phyloP scores from a whole-genome alignment of 2,329 filamentous ascomycete genomes.

The Clonostachys sp. region DNA sequence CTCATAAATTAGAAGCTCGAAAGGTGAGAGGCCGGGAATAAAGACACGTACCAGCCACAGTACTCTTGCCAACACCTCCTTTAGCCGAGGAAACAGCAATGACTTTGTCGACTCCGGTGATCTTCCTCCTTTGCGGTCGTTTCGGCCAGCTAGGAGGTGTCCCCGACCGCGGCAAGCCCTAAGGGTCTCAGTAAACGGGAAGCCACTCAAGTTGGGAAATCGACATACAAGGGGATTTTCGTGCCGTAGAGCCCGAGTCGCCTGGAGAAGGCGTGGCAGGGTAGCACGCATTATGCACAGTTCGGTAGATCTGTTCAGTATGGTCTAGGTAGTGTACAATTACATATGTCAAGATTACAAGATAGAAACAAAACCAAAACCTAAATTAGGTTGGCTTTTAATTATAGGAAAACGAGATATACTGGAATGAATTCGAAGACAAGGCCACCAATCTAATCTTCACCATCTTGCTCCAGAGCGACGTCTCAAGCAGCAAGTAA shows the following conservation, averaged over 20 bases:
- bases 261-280: constrained; percentile 26
- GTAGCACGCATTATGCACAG: constrained; percentile 11
- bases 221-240: constrained; percentile 76
- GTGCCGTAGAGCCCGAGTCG: constrained; percentile 43
- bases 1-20: neutral
- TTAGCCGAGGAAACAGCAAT: constrained; percentile 97
- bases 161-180: constrained; percentile 83
- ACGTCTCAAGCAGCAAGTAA: too few relatives aligned
- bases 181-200: neutral
- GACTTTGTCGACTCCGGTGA: constrained; percentile 83
- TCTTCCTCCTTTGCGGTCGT: constrained; percentile 74
- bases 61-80: constrained; percentile 97
- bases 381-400: too few relatives aligned
- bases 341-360: too few relatives aligned
- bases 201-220: neutral
- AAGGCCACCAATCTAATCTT: too few relatives aligned
- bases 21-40: neutral
- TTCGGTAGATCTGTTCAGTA: too few relatives aligned
- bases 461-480: too few relatives aligned
- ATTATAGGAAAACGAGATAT: too few relatives aligned
- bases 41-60: constrained; percentile 64
- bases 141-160: constrained; percentile 55
- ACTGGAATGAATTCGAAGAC: too few relatives aligned
- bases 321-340: too few relatives aligned
- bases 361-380: too few relatives aligned